Conservation (phyloP, 805 yeast species). For the Geotrichum ghanense region DNA sequence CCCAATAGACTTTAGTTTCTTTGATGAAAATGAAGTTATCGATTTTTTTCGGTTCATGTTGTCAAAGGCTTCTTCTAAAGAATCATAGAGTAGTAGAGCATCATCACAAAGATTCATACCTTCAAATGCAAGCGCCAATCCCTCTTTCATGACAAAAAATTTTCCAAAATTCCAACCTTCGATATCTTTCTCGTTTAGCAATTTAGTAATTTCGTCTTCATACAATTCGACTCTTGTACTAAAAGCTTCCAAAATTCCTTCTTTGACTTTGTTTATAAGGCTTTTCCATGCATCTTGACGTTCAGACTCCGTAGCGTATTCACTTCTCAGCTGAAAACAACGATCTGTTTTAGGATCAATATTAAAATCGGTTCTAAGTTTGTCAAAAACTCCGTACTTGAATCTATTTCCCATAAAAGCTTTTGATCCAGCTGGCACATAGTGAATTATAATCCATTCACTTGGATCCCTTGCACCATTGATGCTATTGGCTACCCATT, state of each 20-base stretch:
- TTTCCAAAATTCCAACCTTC: constrained; percentile 37
- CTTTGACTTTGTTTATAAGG: constrained; percentile 35
- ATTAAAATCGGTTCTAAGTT: constrained; percentile 42
- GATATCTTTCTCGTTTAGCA: constrained; percentile 25
- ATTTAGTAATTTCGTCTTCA: constrained; percentile 29
- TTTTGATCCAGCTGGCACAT: constrained; percentile 31
- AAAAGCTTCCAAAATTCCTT: constrained; percentile 43
- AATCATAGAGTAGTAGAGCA: constrained; percentile 41
- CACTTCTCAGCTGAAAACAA: constrained; percentile 22
- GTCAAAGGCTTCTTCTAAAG: constrained; percentile 28
- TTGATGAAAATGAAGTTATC: constrained; percentile 21
- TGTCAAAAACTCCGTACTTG: constrained; percentile 41
- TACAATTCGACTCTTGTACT: constrained; percentile 34
- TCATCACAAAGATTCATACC: constrained; percentile 51
- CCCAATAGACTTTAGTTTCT: constrained; percentile 8
- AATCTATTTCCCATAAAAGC: constrained; percentile 26
- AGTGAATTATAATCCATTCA: constrained; percentile 52
- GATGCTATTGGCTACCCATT: constrained; percentile 52
- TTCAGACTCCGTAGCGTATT: constrained; percentile 6
- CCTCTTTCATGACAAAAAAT: constrained; percentile 35
- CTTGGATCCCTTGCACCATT: constrained; percentile 33
- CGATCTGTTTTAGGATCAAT: constrained; percentile 26
- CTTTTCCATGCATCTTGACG: constrained; percentile 42
- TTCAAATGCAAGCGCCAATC: constrained; percentile 40
- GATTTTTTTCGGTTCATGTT: constrained; percentile 14